Conservation (phyloP, 768 basidiomycete species). For the Leccinum subtestaceum region DNA sequence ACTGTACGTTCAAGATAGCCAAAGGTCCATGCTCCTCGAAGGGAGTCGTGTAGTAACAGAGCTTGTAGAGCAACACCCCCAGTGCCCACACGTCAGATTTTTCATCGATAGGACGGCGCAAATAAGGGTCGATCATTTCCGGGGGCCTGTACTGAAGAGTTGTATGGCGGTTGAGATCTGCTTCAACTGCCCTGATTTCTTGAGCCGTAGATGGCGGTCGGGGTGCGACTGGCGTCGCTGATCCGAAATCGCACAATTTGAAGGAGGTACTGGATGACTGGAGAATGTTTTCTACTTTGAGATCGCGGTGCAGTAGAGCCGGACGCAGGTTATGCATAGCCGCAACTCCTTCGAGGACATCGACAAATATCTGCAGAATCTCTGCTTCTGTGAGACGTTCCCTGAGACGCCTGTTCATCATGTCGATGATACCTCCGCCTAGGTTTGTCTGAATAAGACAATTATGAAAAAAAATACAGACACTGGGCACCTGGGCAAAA, state of each 20-base stretch:
- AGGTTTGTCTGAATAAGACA: conserved; percentile 11
- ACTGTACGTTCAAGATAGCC: conserved; percentile 95
- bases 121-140: conserved; percentile 93
- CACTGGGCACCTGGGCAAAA: conserved; percentile 74
- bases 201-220: conserved; percentile 73
- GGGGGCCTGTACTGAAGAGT: conserved; percentile 98
- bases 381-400: conserved; percentile 94
- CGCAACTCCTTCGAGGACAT: conserved; percentile 95
- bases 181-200: conserved; percentile 84
- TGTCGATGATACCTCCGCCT: conserved; percentile 99
- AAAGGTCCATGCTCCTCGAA: conserved; percentile 97
- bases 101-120: conserved; percentile 82
- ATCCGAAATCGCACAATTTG: conserved; percentile 98
- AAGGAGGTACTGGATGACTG: conserved; percentile 80
- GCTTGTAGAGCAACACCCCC: conserved; percentile 94
- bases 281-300: conserved; percentile 98
- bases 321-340: conserved; percentile 94
- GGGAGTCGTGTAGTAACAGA: conserved; percentile 98
- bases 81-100: conserved; percentile 98
- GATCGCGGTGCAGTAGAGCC: conserved; percentile 90
- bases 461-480: not conserved
- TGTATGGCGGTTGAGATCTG: conserved; percentile 91
- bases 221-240: conserved; percentile 69
- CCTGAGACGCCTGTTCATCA: conserved; percentile 96
- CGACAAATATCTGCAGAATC: conserved; percentile 96